Conservation (phyloP, 1,284 basidiomycete species). For the Ceratobasidium sp. region DNA sequence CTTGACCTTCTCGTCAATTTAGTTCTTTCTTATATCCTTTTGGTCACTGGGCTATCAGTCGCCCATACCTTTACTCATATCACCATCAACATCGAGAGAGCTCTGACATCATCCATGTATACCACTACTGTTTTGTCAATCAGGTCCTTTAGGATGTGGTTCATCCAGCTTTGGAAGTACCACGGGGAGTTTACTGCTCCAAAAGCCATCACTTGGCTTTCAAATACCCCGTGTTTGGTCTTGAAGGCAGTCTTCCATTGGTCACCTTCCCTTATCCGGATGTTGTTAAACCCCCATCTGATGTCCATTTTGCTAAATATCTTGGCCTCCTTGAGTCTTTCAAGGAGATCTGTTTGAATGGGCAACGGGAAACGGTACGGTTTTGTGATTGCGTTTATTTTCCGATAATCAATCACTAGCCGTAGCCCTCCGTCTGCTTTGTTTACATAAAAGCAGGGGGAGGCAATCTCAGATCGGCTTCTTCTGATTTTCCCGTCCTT, state of each 20-base stretch:
- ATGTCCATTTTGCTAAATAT: slow-evolving; percentile 42
- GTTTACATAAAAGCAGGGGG: slow-evolving; percentile 26
- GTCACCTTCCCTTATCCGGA: slow-evolving; percentile 40
- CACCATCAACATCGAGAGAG: too few species aligned
- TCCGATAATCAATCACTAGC: slow-evolving; percentile 19
- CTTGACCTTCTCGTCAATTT: too few species aligned
- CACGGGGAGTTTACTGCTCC: slow-evolving; percentile 27
- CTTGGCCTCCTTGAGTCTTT: slow-evolving; percentile 32
- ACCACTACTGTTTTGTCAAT: not conserved
- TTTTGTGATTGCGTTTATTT: slow-evolving; percentile 24
- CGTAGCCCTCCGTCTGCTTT: not conserved
- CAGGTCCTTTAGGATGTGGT: slow-evolving; percentile 28
- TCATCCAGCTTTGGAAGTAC: slow-evolving; percentile 18
- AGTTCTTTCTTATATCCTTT: too few species aligned
- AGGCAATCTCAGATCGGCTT: not conserved
- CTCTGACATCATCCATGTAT: slow-evolving; percentile 37
- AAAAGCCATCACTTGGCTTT: slow-evolving; percentile 42
- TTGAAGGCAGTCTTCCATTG: slow-evolving; percentile 47
- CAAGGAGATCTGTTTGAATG: not conserved
- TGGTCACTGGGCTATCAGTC: too few species aligned
- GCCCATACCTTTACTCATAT: too few species aligned
- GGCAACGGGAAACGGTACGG: slow-evolving; percentile 19
- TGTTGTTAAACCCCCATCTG: slow-evolving; percentile 36
- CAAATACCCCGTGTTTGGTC: slow-evolving; percentile 30
- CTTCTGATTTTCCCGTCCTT: slow-evolving; percentile 6